Conservation (phyloP, 495 filamentous ascomycete species). For the Peziza echinospora region DNA sequence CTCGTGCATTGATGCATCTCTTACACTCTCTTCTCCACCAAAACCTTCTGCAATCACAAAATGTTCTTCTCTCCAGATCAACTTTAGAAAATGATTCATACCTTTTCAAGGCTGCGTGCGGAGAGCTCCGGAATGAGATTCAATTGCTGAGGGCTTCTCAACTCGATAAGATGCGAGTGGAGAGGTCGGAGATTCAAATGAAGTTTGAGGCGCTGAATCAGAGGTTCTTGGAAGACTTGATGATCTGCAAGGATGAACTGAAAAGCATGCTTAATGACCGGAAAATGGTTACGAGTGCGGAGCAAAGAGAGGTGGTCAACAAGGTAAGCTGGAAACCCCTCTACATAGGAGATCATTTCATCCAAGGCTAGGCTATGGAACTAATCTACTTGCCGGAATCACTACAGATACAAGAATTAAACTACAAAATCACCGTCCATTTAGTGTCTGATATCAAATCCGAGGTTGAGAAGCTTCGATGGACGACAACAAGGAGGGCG, state of each 20-base stretch:
- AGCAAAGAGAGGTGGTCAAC: conserved; percentile 63
- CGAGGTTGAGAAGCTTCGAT: conserved; percentile 74
- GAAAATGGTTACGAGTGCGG: conserved; percentile 70
- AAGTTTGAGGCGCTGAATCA: conserved; percentile 84
- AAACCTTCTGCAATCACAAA: conserved; percentile 30
- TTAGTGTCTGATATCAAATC: conserved; percentile 71
- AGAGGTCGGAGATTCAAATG: conserved; percentile 67
- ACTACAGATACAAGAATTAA: conserved; percentile 81
- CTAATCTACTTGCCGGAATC: conserved; percentile 23
- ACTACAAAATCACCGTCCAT: conserved; percentile 76
- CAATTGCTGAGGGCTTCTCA: conserved; percentile 35
- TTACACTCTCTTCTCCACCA: conserved; percentile 50
- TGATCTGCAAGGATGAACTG: conserved; percentile 65
- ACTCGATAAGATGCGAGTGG: conserved; percentile 52
- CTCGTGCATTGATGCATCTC: conserved; percentile 70
- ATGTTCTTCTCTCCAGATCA: neutral
- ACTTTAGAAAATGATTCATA: conserved; percentile 43
- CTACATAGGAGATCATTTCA: neutral
- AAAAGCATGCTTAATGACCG: conserved; percentile 93
- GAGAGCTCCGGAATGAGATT: conserved; percentile 69
- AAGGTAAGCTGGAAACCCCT: conserved; percentile 35
- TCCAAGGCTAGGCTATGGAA: conserved; percentile 1
- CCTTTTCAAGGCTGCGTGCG: conserved; percentile 82
- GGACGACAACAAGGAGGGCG: conserved; percentile 72
- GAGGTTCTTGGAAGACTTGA: conserved; percentile 54